Evolutionary conservation across 768 basidiomycete species (phyloP).

Genomic region (Ramaria rubella): DNA sequence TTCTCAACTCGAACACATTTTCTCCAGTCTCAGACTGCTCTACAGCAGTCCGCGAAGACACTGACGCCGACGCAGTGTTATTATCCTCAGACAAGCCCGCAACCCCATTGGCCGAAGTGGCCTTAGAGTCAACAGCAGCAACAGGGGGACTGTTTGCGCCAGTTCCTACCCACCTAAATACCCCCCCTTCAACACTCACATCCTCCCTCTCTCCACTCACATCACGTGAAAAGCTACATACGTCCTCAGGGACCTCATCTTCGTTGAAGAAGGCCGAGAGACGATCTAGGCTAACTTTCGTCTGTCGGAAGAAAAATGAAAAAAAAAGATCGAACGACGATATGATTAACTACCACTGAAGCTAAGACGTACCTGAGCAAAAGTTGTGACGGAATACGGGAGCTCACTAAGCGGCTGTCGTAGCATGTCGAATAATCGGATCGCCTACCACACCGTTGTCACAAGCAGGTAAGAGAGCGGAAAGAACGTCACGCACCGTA

Average conservation of each 20-base stretch:
- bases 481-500: constrained; percentile 18
- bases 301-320: too few relatives aligned
- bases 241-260: constrained; percentile 32
- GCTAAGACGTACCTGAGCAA: not conserved
- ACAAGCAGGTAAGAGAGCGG: not conserved
- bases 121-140: not conserved
- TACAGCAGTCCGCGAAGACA: not conserved
- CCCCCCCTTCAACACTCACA: constrained; percentile 29
- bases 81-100: not conserved
- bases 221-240: constrained; percentile 25
- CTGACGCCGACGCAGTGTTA: not conserved
- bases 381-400: constrained; percentile 10
- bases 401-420: constrained; percentile 10
- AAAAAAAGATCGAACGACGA: not conserved
- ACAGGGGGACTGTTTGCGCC: not conserved
- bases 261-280: constrained; percentile 33
- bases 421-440: constrained; percentile 11
- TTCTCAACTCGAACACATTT: constrained; percentile 23
- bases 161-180: constrained; percentile 26
- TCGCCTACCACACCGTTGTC: not conserved
- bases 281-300: constrained; percentile 30
- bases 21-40: not conserved
- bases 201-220: constrained; percentile 10
- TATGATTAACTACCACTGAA: not conserved
- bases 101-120: not conserved